Evolutionary conservation across 139 green algal species (phyloP).

Genomic region (Volvox reticuliferus): DNA sequence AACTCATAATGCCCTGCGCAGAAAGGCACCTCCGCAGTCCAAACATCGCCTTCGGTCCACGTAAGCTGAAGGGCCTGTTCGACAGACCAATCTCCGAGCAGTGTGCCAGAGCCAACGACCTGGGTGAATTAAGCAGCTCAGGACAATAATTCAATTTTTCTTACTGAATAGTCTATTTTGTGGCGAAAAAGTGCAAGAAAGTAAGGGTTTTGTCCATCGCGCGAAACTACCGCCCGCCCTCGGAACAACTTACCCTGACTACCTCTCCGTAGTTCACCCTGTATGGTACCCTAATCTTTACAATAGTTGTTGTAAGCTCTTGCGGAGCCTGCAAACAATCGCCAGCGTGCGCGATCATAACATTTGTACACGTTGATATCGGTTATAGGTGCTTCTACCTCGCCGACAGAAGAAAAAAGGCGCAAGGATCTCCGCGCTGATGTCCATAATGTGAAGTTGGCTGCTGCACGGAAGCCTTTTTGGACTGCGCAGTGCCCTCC

Average conservation of each 20-base stretch:
- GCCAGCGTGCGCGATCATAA: too few relatives aligned
- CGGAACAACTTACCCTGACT: background rate
- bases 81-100: constrained; percentile 35
- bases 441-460: background rate
- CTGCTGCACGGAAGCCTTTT: background rate
- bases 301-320: background rate
- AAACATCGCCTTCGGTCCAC: constrained; percentile 44
- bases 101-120: constrained; percentile 14
- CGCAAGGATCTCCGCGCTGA: background rate
- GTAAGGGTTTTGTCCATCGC: too few relatives aligned
- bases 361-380: background rate
- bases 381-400: background rate
- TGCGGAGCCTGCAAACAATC: background rate
- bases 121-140: background rate
- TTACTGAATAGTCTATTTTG: too few relatives aligned
- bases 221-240: too few relatives aligned
- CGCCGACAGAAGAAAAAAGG: background rate
- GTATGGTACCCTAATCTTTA: background rate
- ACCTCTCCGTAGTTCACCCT: constrained; percentile 6
- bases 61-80: constrained; percentile 26
- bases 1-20: constrained; percentile 30
- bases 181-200: too few relatives aligned
- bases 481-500: background rate
- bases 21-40: constrained; percentile 18
- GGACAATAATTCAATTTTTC: too few relatives aligned